Percentiles rank a stretch among this genome's conserved stretches.
These are phyloP conservation scores for Diaporthe australafricana DNA, from an alignment of 2,329 filamentous ascomycete species.

Conservation along the genomic window DNA sequence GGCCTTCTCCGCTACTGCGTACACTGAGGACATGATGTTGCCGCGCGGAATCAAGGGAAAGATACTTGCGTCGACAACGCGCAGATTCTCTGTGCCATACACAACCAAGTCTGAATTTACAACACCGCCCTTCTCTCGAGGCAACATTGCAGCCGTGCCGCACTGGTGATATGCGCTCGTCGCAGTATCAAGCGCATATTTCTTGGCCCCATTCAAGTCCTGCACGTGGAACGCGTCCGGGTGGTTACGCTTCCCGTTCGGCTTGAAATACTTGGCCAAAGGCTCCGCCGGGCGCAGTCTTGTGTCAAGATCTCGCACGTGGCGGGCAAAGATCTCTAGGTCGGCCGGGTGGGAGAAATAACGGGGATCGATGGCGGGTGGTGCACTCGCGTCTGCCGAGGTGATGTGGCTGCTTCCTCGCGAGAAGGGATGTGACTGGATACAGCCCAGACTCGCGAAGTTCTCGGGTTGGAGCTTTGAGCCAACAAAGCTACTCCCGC, in stretches of 20 bases:
- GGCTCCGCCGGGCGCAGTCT: conserved; percentile 30
- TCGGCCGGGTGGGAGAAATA: conserved; percentile 67
- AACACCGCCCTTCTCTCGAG: conserved; percentile 18
- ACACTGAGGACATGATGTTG: conserved; percentile 19
- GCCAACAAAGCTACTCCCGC: no score
- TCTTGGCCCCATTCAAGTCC: not conserved
- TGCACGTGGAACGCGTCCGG: not conserved
- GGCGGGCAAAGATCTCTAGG: conserved; percentile 59
- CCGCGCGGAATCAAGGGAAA: conserved; percentile 25
- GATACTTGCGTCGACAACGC: conserved; percentile 16
- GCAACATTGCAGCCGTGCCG: conserved; percentile 14
- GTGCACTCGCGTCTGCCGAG: conserved; percentile 52
- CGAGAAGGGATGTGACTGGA: conserved; percentile 70
- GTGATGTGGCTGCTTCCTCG: conserved; percentile 68
- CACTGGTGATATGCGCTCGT: conserved; percentile 8
- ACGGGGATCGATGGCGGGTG: conserved; percentile 63
- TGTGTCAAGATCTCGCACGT: conserved; percentile 52
- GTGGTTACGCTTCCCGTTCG: not conserved
- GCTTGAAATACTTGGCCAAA: conserved; percentile 1
- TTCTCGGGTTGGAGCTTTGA: conserved; percentile 46
- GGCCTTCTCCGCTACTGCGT: conserved; percentile 17
- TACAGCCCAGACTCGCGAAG: conserved; percentile 65
- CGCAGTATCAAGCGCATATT: conserved; percentile 9
- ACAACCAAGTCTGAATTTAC: conserved; percentile 6
- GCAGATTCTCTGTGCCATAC: conserved; percentile 6